phyloP scores from a whole-genome alignment of 2,329 filamentous ascomycete species.

The Blumeriella jaapii region DNA sequence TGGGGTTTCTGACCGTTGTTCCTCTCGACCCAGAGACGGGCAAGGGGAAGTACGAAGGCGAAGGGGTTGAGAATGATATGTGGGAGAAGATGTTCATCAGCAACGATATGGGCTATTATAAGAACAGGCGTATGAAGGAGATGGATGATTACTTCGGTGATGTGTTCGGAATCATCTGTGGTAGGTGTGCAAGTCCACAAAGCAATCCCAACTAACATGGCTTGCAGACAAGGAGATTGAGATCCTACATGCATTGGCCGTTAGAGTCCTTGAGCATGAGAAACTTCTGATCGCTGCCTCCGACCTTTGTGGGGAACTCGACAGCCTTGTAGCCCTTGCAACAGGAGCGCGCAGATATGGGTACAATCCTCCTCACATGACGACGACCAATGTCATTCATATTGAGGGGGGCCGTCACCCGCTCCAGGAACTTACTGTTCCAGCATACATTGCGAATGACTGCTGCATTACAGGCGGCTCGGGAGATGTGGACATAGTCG shows the following conservation, averaged over 20 bases:
- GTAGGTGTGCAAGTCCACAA: constrained; percentile 36
- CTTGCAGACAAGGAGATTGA: constrained; percentile 71
- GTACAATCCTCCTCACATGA: constrained; percentile 59
- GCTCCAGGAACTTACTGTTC: constrained; percentile 72
- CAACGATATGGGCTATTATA: constrained; percentile 68
- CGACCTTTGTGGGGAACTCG: constrained; percentile 74
- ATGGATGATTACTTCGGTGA: constrained; percentile 78
- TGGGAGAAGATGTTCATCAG: constrained; percentile 76
- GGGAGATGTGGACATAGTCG: constrained; percentile 23
- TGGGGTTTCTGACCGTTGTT: constrained; percentile 79
- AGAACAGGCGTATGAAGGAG: constrained; percentile 68
- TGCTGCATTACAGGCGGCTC: constrained; percentile 55
- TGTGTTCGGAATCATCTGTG: constrained; percentile 71
- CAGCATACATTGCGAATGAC: constrained; percentile 74
- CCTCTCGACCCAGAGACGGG: constrained; percentile 47
- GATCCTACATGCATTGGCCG: constrained; percentile 67
- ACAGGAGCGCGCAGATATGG: constrained; percentile 65
- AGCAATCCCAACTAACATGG: constrained; percentile 2
- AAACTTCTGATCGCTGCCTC: constrained; percentile 56
- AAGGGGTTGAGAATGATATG: constrained; percentile 38
- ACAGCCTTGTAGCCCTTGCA: constrained; percentile 72
- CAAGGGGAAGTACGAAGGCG: constrained; percentile 51
- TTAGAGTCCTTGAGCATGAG: constrained; percentile 58
- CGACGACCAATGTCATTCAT: constrained; percentile 53
- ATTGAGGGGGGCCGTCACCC: constrained; percentile 77